phyloP scores from a whole-genome alignment of 2,329 filamentous ascomycete genomes.

The Aaosphaeria pasadenensis region DNA sequence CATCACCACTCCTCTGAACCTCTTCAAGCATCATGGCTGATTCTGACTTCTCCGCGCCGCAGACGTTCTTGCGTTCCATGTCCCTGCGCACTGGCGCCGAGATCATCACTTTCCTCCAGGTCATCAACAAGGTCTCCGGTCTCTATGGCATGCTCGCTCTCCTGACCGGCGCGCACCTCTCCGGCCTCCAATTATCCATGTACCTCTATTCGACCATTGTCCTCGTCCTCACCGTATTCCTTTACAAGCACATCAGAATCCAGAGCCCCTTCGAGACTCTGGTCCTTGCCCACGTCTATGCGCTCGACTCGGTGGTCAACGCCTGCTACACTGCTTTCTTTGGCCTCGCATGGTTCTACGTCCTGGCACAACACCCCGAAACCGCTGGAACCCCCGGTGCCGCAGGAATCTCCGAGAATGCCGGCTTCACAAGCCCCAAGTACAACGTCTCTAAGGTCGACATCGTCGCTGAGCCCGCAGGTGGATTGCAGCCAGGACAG shows the following conservation, averaged over 20 bases:
- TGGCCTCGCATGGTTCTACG: conserved; percentile 80
- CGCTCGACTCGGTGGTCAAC: conserved; percentile 79
- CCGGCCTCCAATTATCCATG: conserved; percentile 80
- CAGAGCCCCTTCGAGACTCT: conserved; percentile 77
- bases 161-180: conserved; percentile 80
- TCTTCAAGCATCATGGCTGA: conserved; percentile 5
- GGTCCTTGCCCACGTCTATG: conserved; percentile 79
- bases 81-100: conserved; percentile 83
- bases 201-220: conserved; percentile 82
- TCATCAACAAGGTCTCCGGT: conserved; percentile 90
- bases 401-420: conserved; percentile 59
- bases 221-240: conserved; percentile 64
- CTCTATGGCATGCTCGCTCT: conserved; percentile 87
- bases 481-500: conserved; percentile 48
- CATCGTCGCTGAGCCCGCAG: conserved; percentile 48
- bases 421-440: conserved; percentile 63
- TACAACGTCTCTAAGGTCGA: conserved; percentile 59
- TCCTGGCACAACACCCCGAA: conserved; percentile 57
- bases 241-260: conserved; percentile 76
- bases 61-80: conserved; percentile 85
- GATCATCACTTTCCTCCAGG: conserved; percentile 75
- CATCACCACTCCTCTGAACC: background rate
- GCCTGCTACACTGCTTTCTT: conserved; percentile 79
- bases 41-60: conserved; percentile 13
- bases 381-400: conserved; percentile 40